These are phyloP conservation scores for Colletotrichum karsti DNA, from an alignment of 2,329 filamentous ascomycete genomes.

Conservation along the genomic window DNA sequence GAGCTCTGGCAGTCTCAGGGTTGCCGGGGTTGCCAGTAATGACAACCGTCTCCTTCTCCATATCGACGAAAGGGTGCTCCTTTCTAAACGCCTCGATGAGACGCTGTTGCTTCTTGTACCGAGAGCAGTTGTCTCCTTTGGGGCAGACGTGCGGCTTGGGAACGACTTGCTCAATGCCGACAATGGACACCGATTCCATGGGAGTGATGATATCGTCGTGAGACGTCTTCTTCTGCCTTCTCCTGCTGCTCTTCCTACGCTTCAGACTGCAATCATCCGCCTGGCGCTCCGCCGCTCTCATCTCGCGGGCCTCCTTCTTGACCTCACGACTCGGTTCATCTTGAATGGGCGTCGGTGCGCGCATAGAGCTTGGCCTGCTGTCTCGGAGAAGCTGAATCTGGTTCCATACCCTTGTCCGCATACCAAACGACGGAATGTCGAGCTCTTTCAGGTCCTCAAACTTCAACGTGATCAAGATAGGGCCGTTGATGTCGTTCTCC, in stretches of 20 bases:
- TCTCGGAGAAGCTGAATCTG: constrained; percentile 77
- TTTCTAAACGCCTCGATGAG: constrained; percentile 78
- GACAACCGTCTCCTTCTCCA: constrained; percentile 74
- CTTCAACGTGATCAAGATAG: constrained; percentile 88
- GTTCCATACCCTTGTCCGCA: constrained; percentile 82
- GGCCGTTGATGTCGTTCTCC: constrained; percentile 90
- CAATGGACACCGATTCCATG: constrained; percentile 87
- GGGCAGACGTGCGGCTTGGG: constrained; percentile 86
- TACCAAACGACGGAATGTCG: constrained; percentile 82
- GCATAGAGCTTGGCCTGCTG: constrained; percentile 58
- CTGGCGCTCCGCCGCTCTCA: constrained; percentile 44
- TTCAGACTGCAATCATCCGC: constrained; percentile 44
- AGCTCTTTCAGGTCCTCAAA: constrained; percentile 88
- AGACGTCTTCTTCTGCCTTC: constrained; percentile 47
- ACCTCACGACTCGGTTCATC: constrained; percentile 63
- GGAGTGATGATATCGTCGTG: constrained; percentile 77
- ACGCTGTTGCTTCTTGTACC: constrained; percentile 82
- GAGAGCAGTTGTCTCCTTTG: constrained; percentile 86
- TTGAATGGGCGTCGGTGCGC: constrained; percentile 68
- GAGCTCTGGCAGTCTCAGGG: constrained; percentile 67
- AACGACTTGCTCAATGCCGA: constrained; percentile 88
- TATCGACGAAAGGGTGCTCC: constrained; percentile 75
- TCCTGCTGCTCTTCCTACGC: constrained; percentile 49
- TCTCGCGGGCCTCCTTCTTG: constrained; percentile 46
- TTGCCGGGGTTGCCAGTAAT: constrained; percentile 84